phyloP scores from a whole-genome alignment of 2,329 filamentous ascomycete species.

The Fusarium illudens region DNA sequence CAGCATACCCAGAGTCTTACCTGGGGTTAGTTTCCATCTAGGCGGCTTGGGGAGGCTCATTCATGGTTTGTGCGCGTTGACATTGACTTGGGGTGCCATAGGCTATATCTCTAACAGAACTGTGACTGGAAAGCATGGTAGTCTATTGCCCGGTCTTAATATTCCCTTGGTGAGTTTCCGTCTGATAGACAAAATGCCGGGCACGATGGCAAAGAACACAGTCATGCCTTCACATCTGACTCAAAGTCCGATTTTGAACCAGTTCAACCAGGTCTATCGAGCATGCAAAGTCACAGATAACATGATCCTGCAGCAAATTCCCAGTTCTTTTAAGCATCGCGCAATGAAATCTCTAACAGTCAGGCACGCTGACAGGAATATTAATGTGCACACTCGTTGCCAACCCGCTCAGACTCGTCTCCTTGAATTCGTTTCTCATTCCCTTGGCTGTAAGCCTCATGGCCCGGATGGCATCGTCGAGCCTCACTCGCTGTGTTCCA shows the following conservation, averaged over 20 bases:
- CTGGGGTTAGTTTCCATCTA: too few species aligned
- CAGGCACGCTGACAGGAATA: slow-evolving; percentile 62
- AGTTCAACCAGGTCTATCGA: neutral
- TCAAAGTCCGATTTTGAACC: neutral
- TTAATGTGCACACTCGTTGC: slow-evolving; percentile 60
- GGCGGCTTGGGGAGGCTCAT: too few species aligned
- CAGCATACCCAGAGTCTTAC: too few species aligned
- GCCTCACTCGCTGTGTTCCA: slow-evolving; percentile 57
- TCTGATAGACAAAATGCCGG: too few species aligned
- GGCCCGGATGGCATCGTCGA: slow-evolving; percentile 60
- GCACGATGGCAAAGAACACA: too few species aligned
- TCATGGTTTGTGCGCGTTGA: too few species aligned
- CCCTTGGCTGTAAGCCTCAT: slow-evolving; percentile 61
- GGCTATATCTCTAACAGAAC: too few species aligned
- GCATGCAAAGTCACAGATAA: neutral
- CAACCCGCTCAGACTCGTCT: slow-evolving; percentile 59
- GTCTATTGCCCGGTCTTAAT: too few species aligned
- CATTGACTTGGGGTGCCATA: too few species aligned
- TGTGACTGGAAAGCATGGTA: too few species aligned
- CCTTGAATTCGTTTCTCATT: slow-evolving; percentile 63
- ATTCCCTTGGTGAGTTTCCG: too few species aligned
- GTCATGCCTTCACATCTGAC: too few species aligned
- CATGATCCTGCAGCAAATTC: neutral
- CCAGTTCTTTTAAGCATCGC: slow-evolving; percentile 16
- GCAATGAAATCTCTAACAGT: slow-evolving; percentile 48